Percentiles rank a stretch among this genome's conserved stretches.
These are phyloP conservation scores for Hypoxylon sp. DNA, from an alignment of 2,329 filamentous ascomycete genomes.

Conservation along the genomic window DNA sequence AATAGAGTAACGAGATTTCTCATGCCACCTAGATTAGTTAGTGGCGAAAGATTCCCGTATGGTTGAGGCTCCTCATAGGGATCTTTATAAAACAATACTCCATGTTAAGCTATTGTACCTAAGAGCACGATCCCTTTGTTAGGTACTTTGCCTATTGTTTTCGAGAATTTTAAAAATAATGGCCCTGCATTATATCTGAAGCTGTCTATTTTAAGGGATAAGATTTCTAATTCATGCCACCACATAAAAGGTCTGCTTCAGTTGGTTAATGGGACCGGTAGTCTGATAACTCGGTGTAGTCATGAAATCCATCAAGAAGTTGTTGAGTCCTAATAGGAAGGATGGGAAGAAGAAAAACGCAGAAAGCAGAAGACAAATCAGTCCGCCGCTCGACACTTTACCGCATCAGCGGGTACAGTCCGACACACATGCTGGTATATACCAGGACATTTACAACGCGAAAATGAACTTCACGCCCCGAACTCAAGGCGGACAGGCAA, in stretches of 20 bases:
- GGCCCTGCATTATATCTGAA: neutral
- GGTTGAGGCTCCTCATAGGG: neutral
- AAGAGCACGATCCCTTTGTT: slow-evolving; percentile 1
- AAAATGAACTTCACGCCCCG: slow-evolving; percentile 39
- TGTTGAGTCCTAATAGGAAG: slow-evolving; percentile 27
- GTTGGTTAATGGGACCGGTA: neutral
- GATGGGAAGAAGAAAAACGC: slow-evolving; percentile 11
- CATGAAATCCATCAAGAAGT: slow-evolving; percentile 44
- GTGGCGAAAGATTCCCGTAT: neutral
- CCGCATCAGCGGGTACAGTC: neutral
- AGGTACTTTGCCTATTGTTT: neutral
- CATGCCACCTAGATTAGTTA: no score
- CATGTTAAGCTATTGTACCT: neutral
- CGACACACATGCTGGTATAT: neutral
- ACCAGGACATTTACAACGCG: neutral
- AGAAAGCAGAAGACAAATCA: slow-evolving; percentile 14
- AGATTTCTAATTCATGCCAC: neutral
- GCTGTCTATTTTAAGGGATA: neutral
- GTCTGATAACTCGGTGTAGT: neutral
- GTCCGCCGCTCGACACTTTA: slow-evolving; percentile 18
- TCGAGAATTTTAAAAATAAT: slow-evolving; percentile 4
- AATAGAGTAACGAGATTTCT: no score
- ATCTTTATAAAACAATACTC: neutral
- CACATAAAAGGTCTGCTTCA: neutral
- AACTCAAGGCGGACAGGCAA: slow-evolving; percentile 39